Conservation (phyloP, 202 grass and related monocot genomes). For the Dendrocalamus latiflorus region DNA sequence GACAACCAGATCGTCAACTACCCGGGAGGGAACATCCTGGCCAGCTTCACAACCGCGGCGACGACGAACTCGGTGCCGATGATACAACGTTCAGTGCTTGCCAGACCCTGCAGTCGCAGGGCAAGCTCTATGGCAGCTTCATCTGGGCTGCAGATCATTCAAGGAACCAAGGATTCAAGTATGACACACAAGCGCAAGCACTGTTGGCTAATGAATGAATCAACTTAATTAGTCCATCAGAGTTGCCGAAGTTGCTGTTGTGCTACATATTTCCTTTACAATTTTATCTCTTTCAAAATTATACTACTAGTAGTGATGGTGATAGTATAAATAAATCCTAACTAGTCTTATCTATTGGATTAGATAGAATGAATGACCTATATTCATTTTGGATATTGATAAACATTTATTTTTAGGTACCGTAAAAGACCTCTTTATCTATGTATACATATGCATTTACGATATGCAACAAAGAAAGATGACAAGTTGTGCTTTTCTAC, state of each 20-base stretch:
- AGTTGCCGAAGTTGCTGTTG: too few relatives aligned
- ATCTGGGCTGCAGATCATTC: slow-evolving; percentile 69
- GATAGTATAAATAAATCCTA: too few relatives aligned
- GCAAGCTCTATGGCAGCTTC: slow-evolving; percentile 69
- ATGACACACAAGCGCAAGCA: slow-evolving; percentile 48
- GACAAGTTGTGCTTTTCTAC: not conserved
- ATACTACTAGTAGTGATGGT: too few relatives aligned
- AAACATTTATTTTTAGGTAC: too few relatives aligned
- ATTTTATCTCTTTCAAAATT: too few relatives aligned
- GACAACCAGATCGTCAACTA: slow-evolving; percentile 57
- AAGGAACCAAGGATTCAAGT: slow-evolving; percentile 46
- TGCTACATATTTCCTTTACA: too few relatives aligned
- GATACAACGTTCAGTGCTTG: slow-evolving; percentile 46
- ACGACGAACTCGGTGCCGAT: slow-evolving; percentile 20
- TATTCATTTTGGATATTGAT: too few relatives aligned
- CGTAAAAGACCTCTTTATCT: not conserved
- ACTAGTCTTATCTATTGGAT: too few relatives aligned
- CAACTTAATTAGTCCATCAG: too few relatives aligned
- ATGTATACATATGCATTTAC: not conserved
- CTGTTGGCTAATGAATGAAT: slow-evolving; percentile 29
- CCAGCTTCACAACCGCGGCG: slow-evolving; percentile 57
- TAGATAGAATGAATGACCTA: too few relatives aligned
- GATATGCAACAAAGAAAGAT: not conserved
- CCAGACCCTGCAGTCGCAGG: slow-evolving; percentile 42
- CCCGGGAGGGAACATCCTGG: slow-evolving; percentile 50